Base-by-base conservation (phyloP, 306 rosid species). In the Trifolium dubium region DNA sequence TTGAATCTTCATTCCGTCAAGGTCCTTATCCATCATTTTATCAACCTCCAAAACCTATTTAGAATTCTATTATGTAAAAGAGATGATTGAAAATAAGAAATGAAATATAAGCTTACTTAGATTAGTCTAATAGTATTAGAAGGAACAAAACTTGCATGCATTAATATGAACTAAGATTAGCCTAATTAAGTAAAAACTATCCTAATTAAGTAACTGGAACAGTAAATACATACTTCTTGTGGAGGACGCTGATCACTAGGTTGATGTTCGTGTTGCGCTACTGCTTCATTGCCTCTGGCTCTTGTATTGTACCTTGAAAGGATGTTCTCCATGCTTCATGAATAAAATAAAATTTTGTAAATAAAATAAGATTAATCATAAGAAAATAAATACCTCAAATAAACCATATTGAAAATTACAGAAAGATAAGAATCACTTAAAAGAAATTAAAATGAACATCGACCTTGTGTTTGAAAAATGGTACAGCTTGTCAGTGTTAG, bases 301-400 rank as follows among this genome's bases (percentile, higher is more conserved):
- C 23, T 23, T 23, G 23, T 23, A 23, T 23, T 23, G 23, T 23
- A 87, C 73, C 88, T 87, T 67, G 85, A 64, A 56, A 91, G 81
- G 8, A 79, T 86, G 4, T 84, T 88, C 39, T 86, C 86, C 95
- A 89, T 87, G 88, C 97, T 89, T 76, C 81, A 80, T 69, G 11
- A 35, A 82, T 69, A 58, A 77, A 81, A 37, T 14, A 37, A 49
- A 49, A 3, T 5, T 4, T 5, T 2, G 19, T n/a, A n/a, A 15
- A 50, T 50, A 6, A 37, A 7, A 37, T 37, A 37, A 6, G 23
- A 7, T 37, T 1, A 37, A 37, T 37, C 40, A 37, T 6, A 37
- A 9, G 8, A 37, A 37, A 37, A 23, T 37, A 37, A 37, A 37
- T 37, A 9, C 40, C 2, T 37, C 56, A 50, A 67, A 23, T 23